Conservation (phyloP, 331 rosid genomes). For the Stylosanthes scabra region DNA sequence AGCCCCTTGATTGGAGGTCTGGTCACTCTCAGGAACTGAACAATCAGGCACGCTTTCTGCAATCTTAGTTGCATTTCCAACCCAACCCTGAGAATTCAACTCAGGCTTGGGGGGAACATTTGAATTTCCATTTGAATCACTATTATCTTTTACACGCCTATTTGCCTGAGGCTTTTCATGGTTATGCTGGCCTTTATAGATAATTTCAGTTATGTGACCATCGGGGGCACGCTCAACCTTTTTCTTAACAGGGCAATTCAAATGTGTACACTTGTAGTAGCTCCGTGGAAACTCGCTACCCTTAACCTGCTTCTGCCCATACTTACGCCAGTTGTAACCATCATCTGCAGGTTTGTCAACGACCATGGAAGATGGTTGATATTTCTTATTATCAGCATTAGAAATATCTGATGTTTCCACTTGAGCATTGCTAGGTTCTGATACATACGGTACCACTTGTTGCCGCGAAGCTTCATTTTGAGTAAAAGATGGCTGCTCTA, state of each 20-base stretch:
- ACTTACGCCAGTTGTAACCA: constrained; percentile 97
- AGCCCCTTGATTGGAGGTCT: constrained; percentile 54
- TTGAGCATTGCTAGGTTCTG: constrained; percentile 54
- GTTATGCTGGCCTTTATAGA: constrained; percentile 93
- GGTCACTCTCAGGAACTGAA: constrained; percentile 49
- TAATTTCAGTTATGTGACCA: constrained; percentile 94
- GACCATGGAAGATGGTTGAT: constrained; percentile 56
- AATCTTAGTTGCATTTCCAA: constrained; percentile 53
- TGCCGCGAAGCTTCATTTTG: constrained; percentile 57
- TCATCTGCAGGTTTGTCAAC: constrained; percentile 84
- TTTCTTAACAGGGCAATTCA: constrained; percentile 92
- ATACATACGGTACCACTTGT: constrained; percentile 57
- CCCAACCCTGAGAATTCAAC: constrained; percentile 60
- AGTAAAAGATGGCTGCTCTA: constrained; percentile 51
- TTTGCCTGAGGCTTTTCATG: constrained; percentile 81
- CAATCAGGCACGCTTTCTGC: constrained; percentile 52
- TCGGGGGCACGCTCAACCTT: constrained; percentile 90
- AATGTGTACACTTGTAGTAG: constrained; percentile 91
- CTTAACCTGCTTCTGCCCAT: constrained; percentile 98
- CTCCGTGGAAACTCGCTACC: constrained; percentile 98
- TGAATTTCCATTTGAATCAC: constrained; percentile 59
- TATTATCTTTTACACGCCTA: constrained; percentile 75
- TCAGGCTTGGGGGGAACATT: constrained; percentile 60
- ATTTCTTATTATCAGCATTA: constrained; percentile 68
- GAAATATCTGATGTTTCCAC: constrained; percentile 58